Conservation (phyloP, 2,329 filamentous ascomycete species). For the Arthrobotrys entomopaga region DNA sequence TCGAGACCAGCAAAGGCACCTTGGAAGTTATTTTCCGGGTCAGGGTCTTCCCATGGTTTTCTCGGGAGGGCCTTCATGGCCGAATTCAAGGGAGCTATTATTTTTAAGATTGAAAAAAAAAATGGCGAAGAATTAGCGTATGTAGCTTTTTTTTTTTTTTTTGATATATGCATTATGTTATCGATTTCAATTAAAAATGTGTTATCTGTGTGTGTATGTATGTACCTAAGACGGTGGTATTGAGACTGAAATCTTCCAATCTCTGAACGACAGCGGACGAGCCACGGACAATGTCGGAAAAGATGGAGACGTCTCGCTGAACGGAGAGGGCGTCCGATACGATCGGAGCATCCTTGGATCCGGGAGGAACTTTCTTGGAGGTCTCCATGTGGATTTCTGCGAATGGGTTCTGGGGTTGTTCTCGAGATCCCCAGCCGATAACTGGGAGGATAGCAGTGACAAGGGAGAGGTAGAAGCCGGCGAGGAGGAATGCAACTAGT, state of each 20-base stretch:
- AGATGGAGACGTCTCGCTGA: conserved; percentile 52
- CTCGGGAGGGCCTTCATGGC: conserved; percentile 79
- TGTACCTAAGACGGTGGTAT: conserved; percentile 52
- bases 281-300: conserved; percentile 48
- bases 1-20: conserved; percentile 79
- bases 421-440: conserved; percentile 30
- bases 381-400: conserved; percentile 31
- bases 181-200: background rate
- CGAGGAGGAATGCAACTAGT: conserved; percentile 16
- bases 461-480: conserved; percentile 39
- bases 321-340: conserved; percentile 51
- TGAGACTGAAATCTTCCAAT: conserved; percentile 39
- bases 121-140: too few species aligned
- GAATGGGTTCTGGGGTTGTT: conserved; percentile 31
- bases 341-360: conserved; percentile 21
- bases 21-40: conserved; percentile 67
- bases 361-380: conserved; percentile 19
- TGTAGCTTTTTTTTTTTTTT: background rate
- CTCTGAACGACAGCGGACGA: conserved; percentile 22
- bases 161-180: background rate
- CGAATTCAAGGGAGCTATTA: conserved; percentile 79
- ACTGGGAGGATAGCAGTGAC: conserved; percentile 35
- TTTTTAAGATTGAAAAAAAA: background rate
- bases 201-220: background rate
- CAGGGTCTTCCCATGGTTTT: conserved; percentile 85